phyloP scores from a whole-genome alignment of 2,329 filamentous ascomycete species.

The Rhynchosporium secalis region DNA sequence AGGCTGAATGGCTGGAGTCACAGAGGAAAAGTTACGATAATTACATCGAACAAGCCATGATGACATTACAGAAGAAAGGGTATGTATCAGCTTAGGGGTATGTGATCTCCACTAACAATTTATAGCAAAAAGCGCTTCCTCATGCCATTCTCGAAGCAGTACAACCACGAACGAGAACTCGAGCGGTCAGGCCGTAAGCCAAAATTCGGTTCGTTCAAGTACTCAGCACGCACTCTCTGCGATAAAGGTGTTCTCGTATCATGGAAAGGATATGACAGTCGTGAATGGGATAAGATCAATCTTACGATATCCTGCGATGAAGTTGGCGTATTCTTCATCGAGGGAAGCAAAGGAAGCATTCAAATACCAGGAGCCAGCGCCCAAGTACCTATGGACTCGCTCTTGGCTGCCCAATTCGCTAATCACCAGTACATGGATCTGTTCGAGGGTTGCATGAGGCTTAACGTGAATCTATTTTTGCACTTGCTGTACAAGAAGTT shows the following conservation, averaged over 20 bases:
- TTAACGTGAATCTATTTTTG: constrained; percentile 96
- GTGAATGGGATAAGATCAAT: constrained; percentile 89
- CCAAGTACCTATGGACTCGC: constrained; percentile 84
- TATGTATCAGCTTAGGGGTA: constrained; percentile 43
- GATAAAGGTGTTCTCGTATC: constrained; percentile 92
- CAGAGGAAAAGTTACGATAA: constrained; percentile 98
- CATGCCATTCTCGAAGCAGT: constrained; percentile 96
- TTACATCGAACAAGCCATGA: constrained; percentile 98
- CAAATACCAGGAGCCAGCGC: constrained; percentile 94
- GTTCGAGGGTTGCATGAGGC: constrained; percentile 79
- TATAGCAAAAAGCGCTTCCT: constrained; percentile 84
- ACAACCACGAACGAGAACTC: constrained; percentile 96
- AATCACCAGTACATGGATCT: constrained; percentile 94
- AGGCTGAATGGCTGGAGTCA: constrained; percentile 89
- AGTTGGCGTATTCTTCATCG: constrained; percentile 90
- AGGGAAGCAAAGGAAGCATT: constrained; percentile 87
- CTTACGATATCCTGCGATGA: constrained; percentile 92
- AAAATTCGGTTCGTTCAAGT: constrained; percentile 98
- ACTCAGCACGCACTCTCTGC: constrained; percentile 81
- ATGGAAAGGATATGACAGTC: constrained; percentile 81
- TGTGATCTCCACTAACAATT: constrained; percentile 22
- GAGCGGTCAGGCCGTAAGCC: constrained; percentile 89
- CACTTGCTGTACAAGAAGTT: constrained; percentile 99
- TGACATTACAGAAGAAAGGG: constrained; percentile 95
- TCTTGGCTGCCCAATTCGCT: constrained; percentile 96